phyloP scores from a whole-genome alignment of 495 filamentous ascomycete species.

The Cetradonia linearis region DNA sequence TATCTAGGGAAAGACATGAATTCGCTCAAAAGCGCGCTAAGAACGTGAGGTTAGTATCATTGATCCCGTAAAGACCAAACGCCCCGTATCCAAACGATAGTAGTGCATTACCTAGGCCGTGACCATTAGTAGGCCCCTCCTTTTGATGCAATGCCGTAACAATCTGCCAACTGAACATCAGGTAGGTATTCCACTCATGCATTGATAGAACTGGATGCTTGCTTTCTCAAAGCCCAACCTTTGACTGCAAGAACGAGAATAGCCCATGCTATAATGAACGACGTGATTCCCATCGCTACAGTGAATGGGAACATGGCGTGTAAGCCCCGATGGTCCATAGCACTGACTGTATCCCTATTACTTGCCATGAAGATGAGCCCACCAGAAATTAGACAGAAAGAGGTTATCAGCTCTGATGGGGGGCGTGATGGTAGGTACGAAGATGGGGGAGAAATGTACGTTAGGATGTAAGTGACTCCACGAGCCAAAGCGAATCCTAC shows the following conservation, averaged over 20 bases:
- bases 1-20: conserved; percentile 8
- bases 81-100: not conserved
- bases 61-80: not conserved
- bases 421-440: conserved; percentile 79
- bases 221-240: conserved; percentile 58
- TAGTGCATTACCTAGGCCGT: not conserved
- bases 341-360: conserved; percentile 58
- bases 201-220: not conserved
- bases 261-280: conserved; percentile 78
- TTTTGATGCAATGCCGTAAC: not conserved
- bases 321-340: conserved; percentile 63
- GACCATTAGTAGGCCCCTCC: not conserved
- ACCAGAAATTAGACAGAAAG: conserved; percentile 81
- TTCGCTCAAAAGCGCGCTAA: conserved; percentile 6
- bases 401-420: conserved; percentile 75
- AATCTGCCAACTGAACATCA: not conserved
- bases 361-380: conserved; percentile 92
- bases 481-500: conserved; percentile 71
- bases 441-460: conserved; percentile 72
- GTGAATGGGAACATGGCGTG: conserved; percentile 92
- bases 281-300: conserved; percentile 72
- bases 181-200: not conserved
- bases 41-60: conserved; percentile 10
- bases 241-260: conserved; percentile 74
- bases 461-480: conserved; percentile 65